These are phyloP conservation scores for Rhodotorula mucilaginosa DNA, from an alignment of 1,284 basidiomycete species.

Conservation along the genomic window DNA sequence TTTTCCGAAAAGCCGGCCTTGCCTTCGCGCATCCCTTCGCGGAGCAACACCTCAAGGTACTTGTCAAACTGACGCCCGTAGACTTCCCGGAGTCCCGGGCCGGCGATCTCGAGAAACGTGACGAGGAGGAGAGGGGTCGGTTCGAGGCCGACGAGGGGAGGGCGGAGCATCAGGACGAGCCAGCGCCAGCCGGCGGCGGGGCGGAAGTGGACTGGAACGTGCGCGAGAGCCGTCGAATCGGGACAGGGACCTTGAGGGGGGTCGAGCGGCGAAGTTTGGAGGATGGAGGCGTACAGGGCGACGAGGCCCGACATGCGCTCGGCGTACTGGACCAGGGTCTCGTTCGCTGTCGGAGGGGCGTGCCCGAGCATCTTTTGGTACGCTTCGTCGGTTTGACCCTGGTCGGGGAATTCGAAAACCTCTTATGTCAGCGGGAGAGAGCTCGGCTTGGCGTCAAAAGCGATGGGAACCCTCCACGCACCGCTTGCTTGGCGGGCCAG, in stretches of 20 bases:
- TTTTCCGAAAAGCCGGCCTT: slow-evolving; percentile 38
- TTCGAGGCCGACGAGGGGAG: slow-evolving; percentile 44
- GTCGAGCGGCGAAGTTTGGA: slow-evolving; percentile 54
- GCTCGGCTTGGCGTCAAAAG: neutral
- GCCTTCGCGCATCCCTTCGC: slow-evolving; percentile 32
- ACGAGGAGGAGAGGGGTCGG: slow-evolving; percentile 47
- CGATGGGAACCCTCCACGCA: slow-evolving; percentile 35
- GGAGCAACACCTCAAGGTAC: slow-evolving; percentile 48
- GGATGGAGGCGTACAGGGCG: slow-evolving; percentile 81
- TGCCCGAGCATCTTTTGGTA: slow-evolving; percentile 70
- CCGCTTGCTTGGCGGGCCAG: slow-evolving; percentile 48
- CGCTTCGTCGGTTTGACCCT: slow-evolving; percentile 56
- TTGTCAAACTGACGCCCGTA: slow-evolving; percentile 80
- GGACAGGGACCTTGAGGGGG: slow-evolving; percentile 46
- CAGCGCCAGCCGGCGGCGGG: slow-evolving; percentile 64
- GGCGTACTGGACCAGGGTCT: slow-evolving; percentile 66
- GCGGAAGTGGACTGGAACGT: slow-evolving; percentile 61
- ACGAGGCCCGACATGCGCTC: slow-evolving; percentile 76
- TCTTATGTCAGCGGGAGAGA: slow-evolving; percentile 46
- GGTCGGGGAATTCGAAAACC: neutral
- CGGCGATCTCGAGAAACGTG: slow-evolving; percentile 72
- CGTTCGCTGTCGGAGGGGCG: slow-evolving; percentile 50
- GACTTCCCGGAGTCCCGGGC: slow-evolving; percentile 59
- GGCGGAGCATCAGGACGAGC: slow-evolving; percentile 55
- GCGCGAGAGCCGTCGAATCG: slow-evolving; percentile 43